Evolutionary conservation across 2,329 filamentous ascomycete species (phyloP).

Genomic region (Aphanoascus verrucosus): DNA sequence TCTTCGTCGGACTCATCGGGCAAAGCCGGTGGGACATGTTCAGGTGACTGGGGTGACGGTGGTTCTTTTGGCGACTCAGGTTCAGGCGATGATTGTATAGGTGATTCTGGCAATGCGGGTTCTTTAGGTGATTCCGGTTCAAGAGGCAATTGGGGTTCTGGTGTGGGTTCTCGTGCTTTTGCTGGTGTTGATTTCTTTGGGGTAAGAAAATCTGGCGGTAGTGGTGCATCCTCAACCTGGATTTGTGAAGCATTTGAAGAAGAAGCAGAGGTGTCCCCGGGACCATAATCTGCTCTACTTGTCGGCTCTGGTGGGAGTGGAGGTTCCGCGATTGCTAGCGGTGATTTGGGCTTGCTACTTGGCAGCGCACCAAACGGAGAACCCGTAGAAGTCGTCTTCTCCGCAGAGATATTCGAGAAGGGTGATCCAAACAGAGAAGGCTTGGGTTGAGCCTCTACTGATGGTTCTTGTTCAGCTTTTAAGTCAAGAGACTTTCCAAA

Average conservation of each 20-base stretch:
- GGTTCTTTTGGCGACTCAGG: constrained; percentile 1
- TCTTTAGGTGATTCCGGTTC: background rate
- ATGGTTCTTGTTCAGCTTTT: constrained; percentile 16
- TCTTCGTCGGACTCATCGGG: constrained; percentile 26
- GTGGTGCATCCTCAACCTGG: constrained; percentile 33
- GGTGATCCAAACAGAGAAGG: background rate
- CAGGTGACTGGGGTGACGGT: background rate
- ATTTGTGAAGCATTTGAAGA: constrained; percentile 33
- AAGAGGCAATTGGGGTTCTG: background rate
- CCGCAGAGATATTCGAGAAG: background rate
- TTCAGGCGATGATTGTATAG: constrained; percentile 1
- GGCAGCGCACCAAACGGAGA: background rate
- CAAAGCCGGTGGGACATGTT: constrained; percentile 18
- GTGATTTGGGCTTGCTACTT: constrained; percentile 22
- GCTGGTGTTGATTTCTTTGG: constrained; percentile 13
- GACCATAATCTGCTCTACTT: constrained; percentile 37
- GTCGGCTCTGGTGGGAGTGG: constrained; percentile 40
- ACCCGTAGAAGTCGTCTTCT: constrained; percentile 19
- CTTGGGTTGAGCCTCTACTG: constrained; percentile 20
- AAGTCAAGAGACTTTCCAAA: constrained; percentile 33
- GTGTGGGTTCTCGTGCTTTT: background rate
- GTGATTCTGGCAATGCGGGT: background rate
- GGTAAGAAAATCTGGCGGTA: constrained; percentile 22
- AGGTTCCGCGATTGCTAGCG: constrained; percentile 25
- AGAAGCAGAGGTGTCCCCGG: constrained; percentile 41